Percentiles rank a stretch among this genome's conserved stretches.
These are phyloP conservation scores for Pogostemon cablin DNA, from an alignment of 257 asterid genomes.

Conservation along the genomic window DNA sequence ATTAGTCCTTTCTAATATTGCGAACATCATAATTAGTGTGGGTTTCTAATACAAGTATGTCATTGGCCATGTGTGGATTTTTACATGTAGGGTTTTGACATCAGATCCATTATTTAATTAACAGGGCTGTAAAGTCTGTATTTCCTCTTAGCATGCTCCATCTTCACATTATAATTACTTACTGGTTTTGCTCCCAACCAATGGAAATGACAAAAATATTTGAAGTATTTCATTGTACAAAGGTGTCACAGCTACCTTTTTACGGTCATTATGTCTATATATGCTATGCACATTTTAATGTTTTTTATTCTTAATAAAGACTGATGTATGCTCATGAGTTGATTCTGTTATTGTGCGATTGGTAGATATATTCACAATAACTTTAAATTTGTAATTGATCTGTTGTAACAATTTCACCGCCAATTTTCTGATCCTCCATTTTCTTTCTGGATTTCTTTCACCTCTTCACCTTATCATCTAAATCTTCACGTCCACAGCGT, in stretches of 20 bases:
- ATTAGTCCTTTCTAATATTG: background rate
- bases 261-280: slow-evolving; percentile 23
- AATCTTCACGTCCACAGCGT: too few relatives aligned
- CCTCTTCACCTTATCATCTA: too few relatives aligned
- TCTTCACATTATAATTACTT: background rate
- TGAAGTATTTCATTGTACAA: slow-evolving; percentile 65
- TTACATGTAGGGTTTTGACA: background rate
- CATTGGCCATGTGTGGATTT: background rate
- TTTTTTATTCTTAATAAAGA: slow-evolving; percentile 38
- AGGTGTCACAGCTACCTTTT: slow-evolving; percentile 42
- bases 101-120: too few relatives aligned
- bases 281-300: slow-evolving; percentile 11
- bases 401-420: too few relatives aligned
- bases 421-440: too few relatives aligned
- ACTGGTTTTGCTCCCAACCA: slow-evolving; percentile 31
- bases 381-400: too few relatives aligned
- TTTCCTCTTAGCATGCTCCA: too few relatives aligned
- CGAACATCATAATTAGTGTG: background rate
- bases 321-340: slow-evolving; percentile 50
- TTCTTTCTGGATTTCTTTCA: too few relatives aligned
- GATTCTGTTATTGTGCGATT: slow-evolving; percentile 45
- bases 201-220: slow-evolving; percentile 46
- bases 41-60: background rate
- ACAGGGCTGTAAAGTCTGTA: too few relatives aligned
- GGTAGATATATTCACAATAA: slow-evolving; percentile 42